Conservation (phyloP, 192 early-diverging fungal species). For the Linnemannia exigua region DNA sequence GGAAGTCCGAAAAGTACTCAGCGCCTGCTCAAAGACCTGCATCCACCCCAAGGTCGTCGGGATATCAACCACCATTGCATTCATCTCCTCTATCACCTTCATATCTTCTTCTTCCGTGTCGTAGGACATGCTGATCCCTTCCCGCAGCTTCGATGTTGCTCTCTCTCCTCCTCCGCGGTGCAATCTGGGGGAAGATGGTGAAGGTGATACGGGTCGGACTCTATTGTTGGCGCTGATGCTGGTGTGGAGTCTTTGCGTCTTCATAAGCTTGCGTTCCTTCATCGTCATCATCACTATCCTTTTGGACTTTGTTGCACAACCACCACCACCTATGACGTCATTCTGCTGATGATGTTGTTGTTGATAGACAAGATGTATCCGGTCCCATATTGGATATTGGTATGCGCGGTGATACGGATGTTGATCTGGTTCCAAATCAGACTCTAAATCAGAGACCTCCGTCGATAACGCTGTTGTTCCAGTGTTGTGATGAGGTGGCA, state of each 20-base stretch:
- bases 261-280: background rate
- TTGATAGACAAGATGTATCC: background rate
- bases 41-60: slow-evolving; percentile 30
- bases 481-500: background rate
- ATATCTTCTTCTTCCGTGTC: background rate
- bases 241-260: background rate
- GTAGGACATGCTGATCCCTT: background rate
- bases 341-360: background rate
- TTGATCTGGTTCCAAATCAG: background rate
- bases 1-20: slow-evolving; percentile 14
- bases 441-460: background rate
- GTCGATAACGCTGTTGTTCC: background rate
- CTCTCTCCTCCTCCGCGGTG: background rate
- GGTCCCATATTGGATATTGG: background rate
- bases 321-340: background rate
- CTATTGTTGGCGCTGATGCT: no score
- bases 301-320: background rate
- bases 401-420: background rate
- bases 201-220: background rate
- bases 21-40: slow-evolving; percentile 26
- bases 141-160: background rate
- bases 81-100: slow-evolving; percentile 35
- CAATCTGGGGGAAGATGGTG: background rate
- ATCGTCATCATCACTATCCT: background rate
- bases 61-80: slow-evolving; percentile 31